A percentile compares a stretch with the other conserved stretches of the same genome.
Evolutionary conservation across 176 grass and related monocot species (phyloP).

Genomic region (Aegilops longissima): DNA sequence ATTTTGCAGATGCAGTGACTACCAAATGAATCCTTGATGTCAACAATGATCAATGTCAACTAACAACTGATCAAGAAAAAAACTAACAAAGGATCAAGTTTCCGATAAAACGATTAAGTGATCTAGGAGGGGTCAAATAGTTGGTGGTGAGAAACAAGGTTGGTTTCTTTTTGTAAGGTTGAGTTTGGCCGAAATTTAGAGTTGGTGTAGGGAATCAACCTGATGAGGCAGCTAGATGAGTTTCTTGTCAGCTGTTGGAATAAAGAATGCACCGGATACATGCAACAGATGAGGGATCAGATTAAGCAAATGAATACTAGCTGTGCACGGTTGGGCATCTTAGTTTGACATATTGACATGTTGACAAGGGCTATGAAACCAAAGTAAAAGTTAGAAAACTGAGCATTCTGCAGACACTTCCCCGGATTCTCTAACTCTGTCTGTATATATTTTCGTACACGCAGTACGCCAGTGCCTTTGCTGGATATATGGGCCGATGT

Average conservation of each 20-base stretch:
- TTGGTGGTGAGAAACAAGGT: not conserved
- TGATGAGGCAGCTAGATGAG: not conserved
- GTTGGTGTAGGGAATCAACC: not conserved
- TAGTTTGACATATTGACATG: constrained; percentile 13
- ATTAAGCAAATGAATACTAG: not conserved
- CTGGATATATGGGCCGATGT: not conserved
- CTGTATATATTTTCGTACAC: not conserved
- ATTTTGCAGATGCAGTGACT: not conserved
- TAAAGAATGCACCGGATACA: not conserved
- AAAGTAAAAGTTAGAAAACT: not conserved
- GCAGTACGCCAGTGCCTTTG: too few relatives aligned
- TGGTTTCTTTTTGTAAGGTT: not conserved
- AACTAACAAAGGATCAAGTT: not conserved
- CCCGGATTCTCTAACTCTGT: constrained; percentile 30
- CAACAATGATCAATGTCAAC: not conserved
- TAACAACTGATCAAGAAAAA: not conserved
- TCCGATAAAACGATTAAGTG: not conserved
- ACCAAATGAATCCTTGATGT: not conserved
- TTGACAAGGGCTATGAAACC: not conserved
- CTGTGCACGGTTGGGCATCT: not conserved
- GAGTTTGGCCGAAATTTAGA: not conserved
- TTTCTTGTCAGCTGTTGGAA: not conserved
- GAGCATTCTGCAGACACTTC: not conserved
- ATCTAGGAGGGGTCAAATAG: not conserved
- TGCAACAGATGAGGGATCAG: not conserved